These are phyloP conservation scores for Aquanectria penicillioides DNA, from an alignment of 2,329 filamentous ascomycete genomes.

Conservation along the genomic window DNA sequence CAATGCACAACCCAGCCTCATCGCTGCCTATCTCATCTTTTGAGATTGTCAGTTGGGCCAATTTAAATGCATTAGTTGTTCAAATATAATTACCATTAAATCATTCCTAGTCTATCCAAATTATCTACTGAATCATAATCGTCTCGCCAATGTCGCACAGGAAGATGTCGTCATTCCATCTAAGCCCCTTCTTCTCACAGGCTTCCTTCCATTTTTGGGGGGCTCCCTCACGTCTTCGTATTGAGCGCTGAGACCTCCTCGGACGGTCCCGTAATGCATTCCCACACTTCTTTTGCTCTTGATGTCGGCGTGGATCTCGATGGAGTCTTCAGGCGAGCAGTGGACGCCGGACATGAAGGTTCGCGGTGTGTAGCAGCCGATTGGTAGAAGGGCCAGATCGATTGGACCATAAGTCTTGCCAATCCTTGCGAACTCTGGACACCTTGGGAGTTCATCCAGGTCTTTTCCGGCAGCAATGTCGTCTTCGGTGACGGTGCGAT, in stretches of 20 bases:
- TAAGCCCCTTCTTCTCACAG: conserved; percentile 68
- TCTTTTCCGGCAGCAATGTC: conserved; percentile 77
- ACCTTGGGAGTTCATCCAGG: conserved; percentile 67
- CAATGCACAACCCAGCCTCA: too few species aligned
- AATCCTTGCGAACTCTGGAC: conserved; percentile 83
- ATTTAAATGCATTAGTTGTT: too few species aligned
- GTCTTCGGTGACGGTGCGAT: conserved; percentile 70
- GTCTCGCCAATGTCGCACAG: conserved; percentile 81
- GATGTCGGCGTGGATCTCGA: conserved; percentile 85
- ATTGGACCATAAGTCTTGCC: conserved; percentile 80
- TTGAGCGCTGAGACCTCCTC: conserved; percentile 59
- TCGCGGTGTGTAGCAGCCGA: conserved; percentile 82
- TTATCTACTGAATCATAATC: conserved; percentile 1
- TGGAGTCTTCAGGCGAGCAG: conserved; percentile 81
- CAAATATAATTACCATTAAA: too few species aligned
- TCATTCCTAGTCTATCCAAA: too few species aligned
- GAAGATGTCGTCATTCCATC: conserved; percentile 77
- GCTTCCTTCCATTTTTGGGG: conserved; percentile 75
- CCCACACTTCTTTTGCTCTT: conserved; percentile 78
- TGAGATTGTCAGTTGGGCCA: too few species aligned
- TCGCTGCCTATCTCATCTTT: too few species aligned
- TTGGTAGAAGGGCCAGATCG: conserved; percentile 86
- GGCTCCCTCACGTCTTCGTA: conserved; percentile 84
- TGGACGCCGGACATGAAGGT: conserved; percentile 79
- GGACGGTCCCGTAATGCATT: conserved; percentile 84